Conservation (phyloP, 768 basidiomycete species). For the Suillus discolor region DNA sequence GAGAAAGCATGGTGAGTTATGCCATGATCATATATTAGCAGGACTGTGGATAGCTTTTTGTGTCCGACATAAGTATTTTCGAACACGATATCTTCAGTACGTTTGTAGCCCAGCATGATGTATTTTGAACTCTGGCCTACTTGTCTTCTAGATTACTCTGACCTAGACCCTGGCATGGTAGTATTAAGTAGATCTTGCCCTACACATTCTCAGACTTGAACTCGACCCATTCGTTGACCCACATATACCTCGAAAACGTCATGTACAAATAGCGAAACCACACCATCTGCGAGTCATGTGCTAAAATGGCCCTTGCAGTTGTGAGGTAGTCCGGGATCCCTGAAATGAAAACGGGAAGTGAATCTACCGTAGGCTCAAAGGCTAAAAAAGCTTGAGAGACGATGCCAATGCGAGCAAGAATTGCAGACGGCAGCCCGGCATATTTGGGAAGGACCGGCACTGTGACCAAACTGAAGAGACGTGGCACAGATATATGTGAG, state of each 20-base stretch:
- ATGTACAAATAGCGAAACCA: constrained; percentile 93
- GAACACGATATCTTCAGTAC: background rate
- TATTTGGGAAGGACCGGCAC: constrained; percentile 64
- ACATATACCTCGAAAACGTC: constrained; percentile 84
- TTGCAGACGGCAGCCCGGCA: constrained; percentile 51
- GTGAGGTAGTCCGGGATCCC: constrained; percentile 55
- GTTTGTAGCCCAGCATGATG: background rate
- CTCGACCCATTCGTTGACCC: constrained; percentile 84
- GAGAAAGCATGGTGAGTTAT: background rate
- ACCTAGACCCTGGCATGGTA: background rate
- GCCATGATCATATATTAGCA: background rate
- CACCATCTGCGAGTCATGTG: constrained; percentile 74
- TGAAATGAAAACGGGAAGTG: constrained; percentile 51
- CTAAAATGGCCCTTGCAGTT: constrained; percentile 68
- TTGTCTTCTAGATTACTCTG: background rate
- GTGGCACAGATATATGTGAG: constrained; percentile 33
- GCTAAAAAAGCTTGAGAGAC: constrained; percentile 14
- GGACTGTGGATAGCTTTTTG: background rate
- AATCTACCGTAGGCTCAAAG: constrained; percentile 3
- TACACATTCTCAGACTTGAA: constrained; percentile 26
- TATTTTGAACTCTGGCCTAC: background rate
- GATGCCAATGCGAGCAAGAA: constrained; percentile 51
- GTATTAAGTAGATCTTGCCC: background rate
- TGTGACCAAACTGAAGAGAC: constrained; percentile 63
- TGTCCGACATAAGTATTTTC: background rate